phyloP scores from a whole-genome alignment of 2,329 filamentous ascomycete genomes.

The Colletotrichum aenigma region DNA sequence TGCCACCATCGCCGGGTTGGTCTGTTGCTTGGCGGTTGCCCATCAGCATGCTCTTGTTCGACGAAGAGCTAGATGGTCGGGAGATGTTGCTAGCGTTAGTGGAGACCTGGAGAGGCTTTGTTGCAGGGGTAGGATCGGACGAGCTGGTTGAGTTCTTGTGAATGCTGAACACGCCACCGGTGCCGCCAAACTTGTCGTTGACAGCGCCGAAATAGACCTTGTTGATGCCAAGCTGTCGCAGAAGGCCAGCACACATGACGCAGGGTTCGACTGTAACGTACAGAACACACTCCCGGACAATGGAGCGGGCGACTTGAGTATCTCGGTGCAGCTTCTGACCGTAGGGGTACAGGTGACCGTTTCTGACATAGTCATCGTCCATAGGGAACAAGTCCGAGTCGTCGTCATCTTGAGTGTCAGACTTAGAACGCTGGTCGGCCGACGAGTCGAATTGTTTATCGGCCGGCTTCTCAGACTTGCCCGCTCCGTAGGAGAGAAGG shows the following conservation, averaged over 20 bases:
- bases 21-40: slow-evolving; percentile 11
- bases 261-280: slow-evolving; percentile 99
- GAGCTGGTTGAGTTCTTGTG: slow-evolving; percentile 62
- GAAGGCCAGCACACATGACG: slow-evolving; percentile 95
- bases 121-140: not conserved
- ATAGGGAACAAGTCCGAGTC: slow-evolving; percentile 30
- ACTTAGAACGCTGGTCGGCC: slow-evolving; percentile 22
- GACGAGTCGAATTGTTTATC: not conserved
- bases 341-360: slow-evolving; percentile 64
- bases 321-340: slow-evolving; percentile 62
- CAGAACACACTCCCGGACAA: slow-evolving; percentile 75
- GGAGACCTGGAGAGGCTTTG: not conserved
- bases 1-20: slow-evolving; percentile 61
- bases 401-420: slow-evolving; percentile 12
- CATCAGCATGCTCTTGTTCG: not conserved
- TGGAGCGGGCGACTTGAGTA: slow-evolving; percentile 65
- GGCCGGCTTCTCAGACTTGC: slow-evolving; percentile 12
- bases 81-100: not conserved
- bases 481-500: slow-evolving; percentile 48
- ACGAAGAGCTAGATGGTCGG: not conserved
- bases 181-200: slow-evolving; percentile 97
- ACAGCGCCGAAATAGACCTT: slow-evolving; percentile 94
- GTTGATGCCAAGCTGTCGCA: slow-evolving; percentile 86
- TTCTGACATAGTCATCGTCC: slow-evolving; percentile 57
- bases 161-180: slow-evolving; percentile 88